phyloP scores from a whole-genome alignment of 352 stramenopile species.

The Phytophthora europaea region DNA sequence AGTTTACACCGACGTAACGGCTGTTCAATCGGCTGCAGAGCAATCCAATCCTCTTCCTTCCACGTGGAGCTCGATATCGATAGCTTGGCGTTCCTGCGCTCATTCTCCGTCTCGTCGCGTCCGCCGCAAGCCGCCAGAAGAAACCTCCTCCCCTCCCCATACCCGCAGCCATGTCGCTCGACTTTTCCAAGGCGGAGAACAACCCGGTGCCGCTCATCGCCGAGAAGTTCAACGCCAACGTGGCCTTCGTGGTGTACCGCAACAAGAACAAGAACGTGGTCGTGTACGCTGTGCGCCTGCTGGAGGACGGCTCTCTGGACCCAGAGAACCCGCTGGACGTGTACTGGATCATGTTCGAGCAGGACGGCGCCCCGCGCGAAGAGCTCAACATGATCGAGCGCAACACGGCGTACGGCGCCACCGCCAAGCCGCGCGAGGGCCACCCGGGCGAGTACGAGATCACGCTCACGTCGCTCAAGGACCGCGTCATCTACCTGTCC shows the following conservation, averaged over 20 bases:
- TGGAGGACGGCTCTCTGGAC: conserved; percentile 73
- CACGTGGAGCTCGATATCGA: conserved; percentile 17
- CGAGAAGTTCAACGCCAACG: conserved; percentile 81
- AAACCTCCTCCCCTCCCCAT: not conserved
- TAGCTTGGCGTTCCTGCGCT: not conserved
- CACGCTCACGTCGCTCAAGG: conserved; percentile 85
- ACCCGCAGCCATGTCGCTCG: conserved; percentile 62
- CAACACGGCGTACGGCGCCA: conserved; percentile 85
- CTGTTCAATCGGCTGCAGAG: conserved; percentile 11
- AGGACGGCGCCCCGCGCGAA: conserved; percentile 80
- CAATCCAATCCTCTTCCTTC: conserved; percentile 7
- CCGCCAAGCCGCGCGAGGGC: conserved; percentile 74
- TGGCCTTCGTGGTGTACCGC: conserved; percentile 88
- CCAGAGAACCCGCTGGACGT: conserved; percentile 81
- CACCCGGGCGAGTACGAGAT: conserved; percentile 81
- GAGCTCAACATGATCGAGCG: conserved; percentile 91
- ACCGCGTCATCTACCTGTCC: conserved; percentile 79
- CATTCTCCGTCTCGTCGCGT: conserved; percentile 27
- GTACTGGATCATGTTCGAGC: conserved; percentile 93
- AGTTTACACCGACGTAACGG: conserved; percentile 28
- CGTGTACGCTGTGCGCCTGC: conserved; percentile 78
- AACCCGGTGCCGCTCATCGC: conserved; percentile 81
- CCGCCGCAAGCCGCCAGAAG: conserved; percentile 1
- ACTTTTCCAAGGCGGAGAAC: conserved; percentile 92
- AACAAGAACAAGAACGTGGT: conserved; percentile 94